Base-by-base conservation (phyloP, 2,329 filamentous ascomycete species). In the Thielaviopsis populi region DNA sequence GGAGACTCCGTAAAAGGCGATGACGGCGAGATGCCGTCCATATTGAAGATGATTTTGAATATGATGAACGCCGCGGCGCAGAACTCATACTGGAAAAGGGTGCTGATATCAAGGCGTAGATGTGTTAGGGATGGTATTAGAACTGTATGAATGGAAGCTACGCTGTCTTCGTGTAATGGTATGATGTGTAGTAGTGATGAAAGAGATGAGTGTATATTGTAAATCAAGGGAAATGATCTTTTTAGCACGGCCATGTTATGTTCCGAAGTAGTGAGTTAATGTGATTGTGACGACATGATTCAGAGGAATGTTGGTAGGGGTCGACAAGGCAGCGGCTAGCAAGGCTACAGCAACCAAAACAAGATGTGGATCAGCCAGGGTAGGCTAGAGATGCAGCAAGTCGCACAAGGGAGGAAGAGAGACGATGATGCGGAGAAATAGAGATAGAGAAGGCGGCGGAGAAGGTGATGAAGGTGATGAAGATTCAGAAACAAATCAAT, bases 21-120 rank as follows among this genome's bases (percentile, higher is more conserved):
- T 66, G 58, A 8, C 64, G 64, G 13, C 64, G 61, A 41, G 64
- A 66, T 7, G 59, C 62, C 22, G 61, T 66, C 64, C 64, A 66
- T 41, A 59, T 58, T 33, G 46, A 50, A 24, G 33, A 17, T n/a
- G 50, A 37, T 19, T 46, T 58, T 63, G 61, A 19, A 33, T 60
- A 19, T 27, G 22, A 50, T 43, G n/a, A 27, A 24, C 33, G 58
- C 43, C 41, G 59, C 59, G 59, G 41, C 59, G 59, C 15, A n/a
- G 43, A n/a, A 30, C 41, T n/a, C 41, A 61, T 61, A 5, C 24
- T 46, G 41, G 33, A 48, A 19, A 37, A 41, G 2, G 30, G 24
- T 13, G 22, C 15, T 58, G 40, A 10, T n/a, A 46, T 37, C n/a
- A 5, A 54, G 22, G 24, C 24, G 22, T 15, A 7, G 13, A 54